phyloP scores from a whole-genome alignment of 2,329 filamentous ascomycete genomes.

The Talaromyces atroroseus region DNA sequence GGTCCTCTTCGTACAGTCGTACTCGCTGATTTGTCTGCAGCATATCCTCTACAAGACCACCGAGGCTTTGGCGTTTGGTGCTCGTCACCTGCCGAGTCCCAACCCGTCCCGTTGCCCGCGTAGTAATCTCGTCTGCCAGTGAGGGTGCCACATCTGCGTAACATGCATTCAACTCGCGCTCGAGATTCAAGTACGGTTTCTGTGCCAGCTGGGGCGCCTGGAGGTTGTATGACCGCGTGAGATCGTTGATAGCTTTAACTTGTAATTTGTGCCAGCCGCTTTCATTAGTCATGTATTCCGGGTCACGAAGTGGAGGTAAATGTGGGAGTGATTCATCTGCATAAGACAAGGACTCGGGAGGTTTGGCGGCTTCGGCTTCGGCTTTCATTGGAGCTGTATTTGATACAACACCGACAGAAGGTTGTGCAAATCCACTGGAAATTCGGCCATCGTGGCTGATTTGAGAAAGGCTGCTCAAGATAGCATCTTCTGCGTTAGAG shows the following conservation, averaged over 20 bases:
- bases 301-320: conserved; percentile 67
- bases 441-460: conserved; percentile 24
- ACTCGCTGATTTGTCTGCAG: conserved; percentile 51
- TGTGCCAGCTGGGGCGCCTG: conserved; percentile 90
- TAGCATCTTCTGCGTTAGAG: neutral
- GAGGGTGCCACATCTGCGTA: conserved; percentile 80
- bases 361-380: neutral
- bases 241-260: conserved; percentile 69
- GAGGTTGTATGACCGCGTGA: conserved; percentile 86
- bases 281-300: conserved; percentile 68
- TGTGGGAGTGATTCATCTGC: conserved; percentile 30
- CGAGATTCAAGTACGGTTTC: conserved; percentile 82
- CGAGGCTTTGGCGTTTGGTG: conserved; percentile 24
- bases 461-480: conserved; percentile 15
- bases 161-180: conserved; percentile 74
- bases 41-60: conserved; percentile 20
- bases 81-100: conserved; percentile 30
- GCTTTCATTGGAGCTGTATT: neutral
- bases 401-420: neutral
- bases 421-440: conserved; percentile 4
- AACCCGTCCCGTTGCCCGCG: conserved; percentile 53
- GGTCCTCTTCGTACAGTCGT: conserved; percentile 67
- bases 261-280: conserved; percentile 68
- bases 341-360: conserved; percentile 3
- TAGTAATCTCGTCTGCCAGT: conserved; percentile 65